Base-by-base conservation (phyloP, 192 early-diverging fungal species). In the Radiomyces spectabilis region DNA sequence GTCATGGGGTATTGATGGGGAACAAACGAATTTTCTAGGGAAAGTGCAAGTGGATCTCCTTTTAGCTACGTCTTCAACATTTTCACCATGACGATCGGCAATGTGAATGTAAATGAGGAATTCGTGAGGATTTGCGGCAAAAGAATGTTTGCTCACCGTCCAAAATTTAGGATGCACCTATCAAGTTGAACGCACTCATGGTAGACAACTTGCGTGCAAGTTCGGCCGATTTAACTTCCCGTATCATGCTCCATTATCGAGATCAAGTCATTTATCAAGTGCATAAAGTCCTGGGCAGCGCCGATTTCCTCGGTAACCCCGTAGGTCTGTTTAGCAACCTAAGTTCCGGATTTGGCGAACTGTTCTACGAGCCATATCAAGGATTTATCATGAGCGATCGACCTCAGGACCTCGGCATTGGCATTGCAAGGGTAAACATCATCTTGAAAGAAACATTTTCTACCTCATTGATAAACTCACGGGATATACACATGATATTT, bases 351-450 rank as follows among this genome's bases (percentile, higher is more conserved):
- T 91, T 93, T 5, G 75, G 79, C 5, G 92, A 94, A 60, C 78
- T 93, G 51, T 94, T 94, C 63, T 94, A 93, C 76, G 89, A 94
- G 61, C 92, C 92, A 0, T 80, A 89, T 56, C 86, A 90, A 70
- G 92, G 92, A 8, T 89, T 93, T 59, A 84, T 89, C 32, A 88
- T 89, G 68, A 91, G 86, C 56, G 82, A 84, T 39, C 73, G 86
- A 15, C 88, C 92, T 1, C 85, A 92, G 59, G 90, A 91, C 52
- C 84, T 92, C 57, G 87, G 87, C 13, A 82, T 91, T 54, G 90
- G 88, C 1, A 63, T 94, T 8, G 89, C 89, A 2, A 84, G 85
- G 48, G 65, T 61, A 61, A 31, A 41, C 41, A 27, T 15, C 18
- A 16, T 21, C n/a, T n/a, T n/a, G n/a, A n/a, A n/a, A n/a, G n/a